Percentiles rank a stretch among this genome's conserved stretches.
Evolutionary conservation across 208 protist genomes (phyloP).

Genomic region (Zelonia costaricensis): DNA sequence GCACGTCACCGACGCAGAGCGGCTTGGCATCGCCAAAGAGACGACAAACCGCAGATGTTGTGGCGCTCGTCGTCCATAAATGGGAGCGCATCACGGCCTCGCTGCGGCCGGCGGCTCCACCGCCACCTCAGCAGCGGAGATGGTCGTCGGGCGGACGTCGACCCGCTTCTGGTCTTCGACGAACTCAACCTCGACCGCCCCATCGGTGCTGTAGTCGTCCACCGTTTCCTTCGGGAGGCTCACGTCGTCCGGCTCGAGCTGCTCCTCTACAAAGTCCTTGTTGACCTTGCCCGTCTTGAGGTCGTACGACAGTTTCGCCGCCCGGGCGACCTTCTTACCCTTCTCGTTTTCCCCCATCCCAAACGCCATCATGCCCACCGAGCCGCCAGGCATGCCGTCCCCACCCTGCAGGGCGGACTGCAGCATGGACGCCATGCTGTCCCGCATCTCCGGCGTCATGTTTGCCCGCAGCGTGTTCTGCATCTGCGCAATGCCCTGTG

Average conservation of each 20-base stretch:
- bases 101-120: constrained; percentile 36
- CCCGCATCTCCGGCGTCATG: constrained; percentile 84
- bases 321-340: constrained; percentile 88
- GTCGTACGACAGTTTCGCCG: constrained; percentile 76
- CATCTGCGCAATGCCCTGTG: constrained; percentile 59
- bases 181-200: constrained; percentile 86
- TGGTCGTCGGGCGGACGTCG: constrained; percentile 25
- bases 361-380: constrained; percentile 92
- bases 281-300: constrained; percentile 76
- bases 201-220: constrained; percentile 71
- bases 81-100: not conserved
- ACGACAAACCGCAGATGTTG: no score
- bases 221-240: constrained; percentile 81
- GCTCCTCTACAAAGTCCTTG: constrained; percentile 89
- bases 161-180: constrained; percentile 46
- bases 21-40: no score
- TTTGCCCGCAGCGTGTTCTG: constrained; percentile 58
- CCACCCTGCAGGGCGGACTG: constrained; percentile 56
- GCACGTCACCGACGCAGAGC: no score
- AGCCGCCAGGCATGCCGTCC: constrained; percentile 54
- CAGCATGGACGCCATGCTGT: constrained; percentile 83
- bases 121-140: constrained; percentile 45
- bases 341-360: constrained; percentile 89
- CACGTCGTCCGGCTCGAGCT: constrained; percentile 87
- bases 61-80: no score